A percentile compares a stretch with the other conserved stretches of the same genome.
Evolutionary conservation across 345 rosid species (phyloP).

Genomic region (Salix suchowensis): DNA sequence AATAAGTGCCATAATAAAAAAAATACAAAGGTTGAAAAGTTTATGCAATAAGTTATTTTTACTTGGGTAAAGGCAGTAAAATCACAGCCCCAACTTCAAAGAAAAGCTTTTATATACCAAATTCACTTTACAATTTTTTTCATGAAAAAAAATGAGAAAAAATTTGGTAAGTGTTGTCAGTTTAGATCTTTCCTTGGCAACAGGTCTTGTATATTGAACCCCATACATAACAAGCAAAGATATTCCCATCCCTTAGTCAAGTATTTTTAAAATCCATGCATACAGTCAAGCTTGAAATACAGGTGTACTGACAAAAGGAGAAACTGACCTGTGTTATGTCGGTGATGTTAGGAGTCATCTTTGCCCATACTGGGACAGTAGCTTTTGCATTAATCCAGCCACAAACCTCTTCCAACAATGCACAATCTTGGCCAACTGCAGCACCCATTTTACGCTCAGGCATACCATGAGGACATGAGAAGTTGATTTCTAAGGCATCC

Average conservation of each 20-base stretch:
- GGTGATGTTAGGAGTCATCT: constrained; percentile 99
- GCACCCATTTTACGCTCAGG: constrained; percentile 99
- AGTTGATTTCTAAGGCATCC: constrained; percentile 96
- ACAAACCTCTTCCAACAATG: constrained; percentile 73
- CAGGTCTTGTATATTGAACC: not conserved
- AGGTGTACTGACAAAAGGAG: not conserved
- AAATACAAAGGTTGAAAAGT: no score
- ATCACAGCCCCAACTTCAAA: no score
- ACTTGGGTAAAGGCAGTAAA: no score
- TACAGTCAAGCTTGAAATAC: not conserved
- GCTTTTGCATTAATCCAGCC: constrained; percentile 98
- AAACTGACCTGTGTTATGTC: constrained; percentile 75
- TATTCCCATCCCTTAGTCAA: not conserved
- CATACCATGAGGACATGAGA: constrained; percentile 99
- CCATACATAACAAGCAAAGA: no score
- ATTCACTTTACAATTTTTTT: no score
- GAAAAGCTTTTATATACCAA: no score
- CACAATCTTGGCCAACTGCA: constrained; percentile 94
- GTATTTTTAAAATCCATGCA: not conserved
- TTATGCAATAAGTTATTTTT: no score
- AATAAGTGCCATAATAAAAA: no score
- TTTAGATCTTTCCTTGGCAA: no score
- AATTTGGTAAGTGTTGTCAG: no score
- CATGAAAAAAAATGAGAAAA: no score
- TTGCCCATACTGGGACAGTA: constrained; percentile 97